These are phyloP conservation scores for Kodamaea arcana DNA, from an alignment of 1,139 yeast genomes.

Conservation along the genomic window DNA sequence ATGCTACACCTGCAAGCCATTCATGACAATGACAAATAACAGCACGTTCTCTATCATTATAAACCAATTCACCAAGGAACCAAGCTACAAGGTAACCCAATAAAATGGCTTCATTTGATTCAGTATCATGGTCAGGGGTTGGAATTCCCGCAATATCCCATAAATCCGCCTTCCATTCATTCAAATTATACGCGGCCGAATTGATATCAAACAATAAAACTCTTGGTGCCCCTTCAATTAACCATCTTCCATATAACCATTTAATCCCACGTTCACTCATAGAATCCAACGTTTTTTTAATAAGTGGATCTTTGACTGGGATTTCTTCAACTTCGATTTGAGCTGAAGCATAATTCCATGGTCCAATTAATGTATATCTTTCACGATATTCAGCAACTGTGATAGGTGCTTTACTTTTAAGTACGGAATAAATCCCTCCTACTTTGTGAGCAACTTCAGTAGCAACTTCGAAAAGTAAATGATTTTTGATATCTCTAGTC, in stretches of 20 bases:
- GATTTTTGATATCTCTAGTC: conserved; percentile 78
- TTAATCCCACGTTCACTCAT: conserved; percentile 79
- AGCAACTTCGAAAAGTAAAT: conserved; percentile 87
- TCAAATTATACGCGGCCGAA: conserved; percentile 64
- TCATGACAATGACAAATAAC: conserved; percentile 95
- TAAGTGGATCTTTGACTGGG: conserved; percentile 59
- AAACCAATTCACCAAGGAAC: conserved; percentile 92
- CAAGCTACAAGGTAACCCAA: conserved; percentile 94
- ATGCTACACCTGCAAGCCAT: conserved; percentile 96
- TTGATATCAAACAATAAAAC: conserved; percentile 83
- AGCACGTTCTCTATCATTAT: conserved; percentile 77
- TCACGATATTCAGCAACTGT: conserved; percentile 92
- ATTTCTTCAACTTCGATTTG: conserved; percentile 92
- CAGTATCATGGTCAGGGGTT: conserved; percentile 82
- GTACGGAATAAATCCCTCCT: conserved; percentile 95
- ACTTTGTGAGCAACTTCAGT: conserved; percentile 98
- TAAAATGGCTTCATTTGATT: conserved; percentile 87
- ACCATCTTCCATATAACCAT: conserved; percentile 92
- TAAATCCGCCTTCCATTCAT: conserved; percentile 92
- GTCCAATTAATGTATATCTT: conserved; percentile 84
- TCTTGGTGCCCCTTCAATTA: conserved; percentile 95
- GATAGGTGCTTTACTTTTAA: conserved; percentile 94
- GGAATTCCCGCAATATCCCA: conserved; percentile 94
- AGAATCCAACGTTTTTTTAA: conserved; percentile 60
- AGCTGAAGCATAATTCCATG: conserved; percentile 75